Base-by-base conservation (phyloP, 1,139 yeast species). In the Yamadazyma epiphylla region DNA sequence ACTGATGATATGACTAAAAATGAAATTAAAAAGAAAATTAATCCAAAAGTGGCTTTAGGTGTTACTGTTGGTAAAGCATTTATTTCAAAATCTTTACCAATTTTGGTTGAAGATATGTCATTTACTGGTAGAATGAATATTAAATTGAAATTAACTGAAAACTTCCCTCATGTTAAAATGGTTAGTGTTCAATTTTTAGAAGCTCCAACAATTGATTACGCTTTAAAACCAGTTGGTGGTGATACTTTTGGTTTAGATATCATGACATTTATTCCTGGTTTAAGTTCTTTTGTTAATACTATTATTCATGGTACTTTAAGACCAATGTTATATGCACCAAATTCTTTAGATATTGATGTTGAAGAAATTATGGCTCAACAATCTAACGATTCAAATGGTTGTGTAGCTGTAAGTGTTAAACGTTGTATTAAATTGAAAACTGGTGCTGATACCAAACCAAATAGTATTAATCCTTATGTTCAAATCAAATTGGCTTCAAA, bases 181-280 rank as follows among this genome's bases (percentile, higher is more conserved):
- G 85, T 83, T 13, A 77, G 86, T 10, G 63, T 82, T 33, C 83
- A 79, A 43, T 76, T 84, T 46, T 63, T 83, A 49, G 91, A 83
- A 53, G 82, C 89, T 15, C 91, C 94, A 24, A 65, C 70, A 14
- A 80, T 83, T 49, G 89, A 80, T 51, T 83, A 82, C 52, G 80
- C 79, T 13, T 72, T 84, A 60, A 83, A 83, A 50, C 94, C 94
- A n/a, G 82, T 83, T 33, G 91, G 91, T 53, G 94, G 94, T 59
- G 89, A 83, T 51, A 79, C 88, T 12, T 69, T 83, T 38, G 94
- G 94, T 40, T 53, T 84, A 32, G 94, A 84, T 60, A 74, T 84
- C 41, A 84, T 84, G 94, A 78, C 89, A 1, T 70, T 82, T 43
- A 72, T 84, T 41, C 94, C 94, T 4, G 91, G 91, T 38, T 73